Percentiles rank a stretch among this genome's conserved stretches.
Evolutionary conservation across 305 asterid species (phyloP).

Genomic region (Fraxinus baroniana): DNA sequence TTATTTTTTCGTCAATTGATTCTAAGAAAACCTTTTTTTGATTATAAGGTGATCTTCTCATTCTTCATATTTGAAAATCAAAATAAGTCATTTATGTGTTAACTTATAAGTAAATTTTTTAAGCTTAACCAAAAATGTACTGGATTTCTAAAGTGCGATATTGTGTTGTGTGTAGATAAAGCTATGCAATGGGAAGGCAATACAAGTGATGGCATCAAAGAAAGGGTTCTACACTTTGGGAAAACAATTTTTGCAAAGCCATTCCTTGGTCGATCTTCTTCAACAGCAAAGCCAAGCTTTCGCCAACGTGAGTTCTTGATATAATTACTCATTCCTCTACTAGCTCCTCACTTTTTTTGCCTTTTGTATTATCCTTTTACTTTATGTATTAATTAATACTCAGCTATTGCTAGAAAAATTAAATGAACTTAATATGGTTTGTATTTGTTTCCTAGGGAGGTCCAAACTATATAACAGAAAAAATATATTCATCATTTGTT

Average conservation of each 20-base stretch:
- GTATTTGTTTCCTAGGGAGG: constrained; percentile 11
- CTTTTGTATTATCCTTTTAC: neutral
- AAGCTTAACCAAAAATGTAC: constrained; percentile 7
- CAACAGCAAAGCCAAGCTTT: constrained; percentile 99
- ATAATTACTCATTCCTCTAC: neutral
- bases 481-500: neutral
- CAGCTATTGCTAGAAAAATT: constrained; percentile 11
- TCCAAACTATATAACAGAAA: constrained; percentile 2
- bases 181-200: constrained; percentile 91
- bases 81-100: neutral
- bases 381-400: constrained; percentile 2
- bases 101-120: neutral
- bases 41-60: neutral
- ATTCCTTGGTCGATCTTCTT: constrained; percentile 96
- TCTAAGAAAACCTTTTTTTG: neutral
- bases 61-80: neutral
- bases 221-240: constrained; percentile 89
- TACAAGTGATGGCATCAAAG: constrained; percentile 76
- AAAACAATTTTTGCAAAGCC: constrained; percentile 70
- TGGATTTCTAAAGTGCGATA: constrained; percentile 28
- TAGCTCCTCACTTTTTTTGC: neutral
- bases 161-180: constrained; percentile 63
- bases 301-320: constrained; percentile 61
- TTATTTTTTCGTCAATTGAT: neutral
- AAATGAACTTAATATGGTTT: neutral